These are phyloP conservation scores for Pythium volutum DNA, from an alignment of 352 stramenopile genomes.

Conservation along the genomic window DNA sequence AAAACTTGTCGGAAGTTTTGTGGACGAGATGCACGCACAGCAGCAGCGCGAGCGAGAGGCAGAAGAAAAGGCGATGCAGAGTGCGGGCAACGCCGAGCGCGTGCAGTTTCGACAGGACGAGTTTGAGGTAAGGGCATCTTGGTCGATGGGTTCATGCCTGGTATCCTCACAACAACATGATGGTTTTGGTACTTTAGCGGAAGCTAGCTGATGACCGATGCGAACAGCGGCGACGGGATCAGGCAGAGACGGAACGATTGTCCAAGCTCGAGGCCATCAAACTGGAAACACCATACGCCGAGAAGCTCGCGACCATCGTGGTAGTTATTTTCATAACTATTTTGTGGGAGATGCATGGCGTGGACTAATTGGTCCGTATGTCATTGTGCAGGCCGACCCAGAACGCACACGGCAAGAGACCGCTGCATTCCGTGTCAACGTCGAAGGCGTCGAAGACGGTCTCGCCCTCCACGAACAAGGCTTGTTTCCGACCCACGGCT, in stretches of 20 bases:
- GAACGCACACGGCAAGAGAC: slow-evolving; percentile 70
- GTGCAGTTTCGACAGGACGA: slow-evolving; percentile 57
- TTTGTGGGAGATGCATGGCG: not conserved
- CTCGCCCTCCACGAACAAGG: slow-evolving; percentile 59
- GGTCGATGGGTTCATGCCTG: not conserved
- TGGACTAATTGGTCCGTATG: not conserved
- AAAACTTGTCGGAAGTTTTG: slow-evolving; percentile 46
- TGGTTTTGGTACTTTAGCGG: slow-evolving; percentile 24
- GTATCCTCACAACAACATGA: not conserved
- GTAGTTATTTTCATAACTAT: slow-evolving; percentile 23
- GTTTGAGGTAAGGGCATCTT: slow-evolving; percentile 36
- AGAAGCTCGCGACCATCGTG: slow-evolving; percentile 52
- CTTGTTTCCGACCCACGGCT: slow-evolving; percentile 68
- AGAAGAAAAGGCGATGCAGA: slow-evolving; percentile 32
- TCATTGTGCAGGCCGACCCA: slow-evolving; percentile 41
- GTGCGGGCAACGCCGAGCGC: slow-evolving; percentile 55
- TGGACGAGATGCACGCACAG: slow-evolving; percentile 32
- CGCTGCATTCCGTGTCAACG: slow-evolving; percentile 59
- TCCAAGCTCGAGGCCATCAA: slow-evolving; percentile 60
- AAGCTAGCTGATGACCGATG: slow-evolving; percentile 48
- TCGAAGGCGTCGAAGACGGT: slow-evolving; percentile 55
- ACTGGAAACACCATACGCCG: slow-evolving; percentile 63
- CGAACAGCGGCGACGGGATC: slow-evolving; percentile 27
- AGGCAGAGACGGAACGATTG: slow-evolving; percentile 34
- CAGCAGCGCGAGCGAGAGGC: slow-evolving; percentile 37